Base-by-base conservation (phyloP, 2,329 filamentous ascomycete genomes). In the Onygenales sp. region DNA sequence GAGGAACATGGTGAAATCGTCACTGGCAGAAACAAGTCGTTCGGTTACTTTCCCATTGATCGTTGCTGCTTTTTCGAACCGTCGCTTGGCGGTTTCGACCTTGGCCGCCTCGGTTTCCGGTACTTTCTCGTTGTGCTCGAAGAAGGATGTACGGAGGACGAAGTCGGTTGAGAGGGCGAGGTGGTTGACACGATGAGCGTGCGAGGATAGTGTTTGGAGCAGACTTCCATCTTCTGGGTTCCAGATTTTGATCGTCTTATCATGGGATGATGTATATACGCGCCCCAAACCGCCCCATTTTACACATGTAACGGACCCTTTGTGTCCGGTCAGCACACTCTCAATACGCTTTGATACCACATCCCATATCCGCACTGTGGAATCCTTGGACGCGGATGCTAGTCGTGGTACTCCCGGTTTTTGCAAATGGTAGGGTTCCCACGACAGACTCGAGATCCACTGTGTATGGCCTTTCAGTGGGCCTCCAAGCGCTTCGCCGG, bases 171-270 rank as follows among this genome's bases (percentile, higher is more conserved):
- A 96, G 4, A 98, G 78, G 0, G 93, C 90, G 21, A 98, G 80
- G 65, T 96, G 89, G 66, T 98, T 98, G 33, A 98, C 88, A 83
- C 92, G 95, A 67, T 97, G 93, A 0, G 87, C 89, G 66, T 98
- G 94, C 1, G 86, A 78, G 17, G 81, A 82, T 7, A 97, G 75
- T 0, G 86, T 91, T 67, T 93, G 87, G 51, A 89, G 75, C 21
- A 96, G 75, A 2, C 84, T 89, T 33, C 92, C 93, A 58, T 86
- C 84, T 41, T 79, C 78, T 0, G 87, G 82, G 63, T 93, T 85
- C 91, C 92, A 98, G 4, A 96, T 82, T 61, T 92, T 90, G 61
- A 97, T 82, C 1, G 86, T 92, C 75, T 94, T 94, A 74, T 96
- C 92, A 66, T 95, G 90, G 36, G 88, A 94, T 17, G 82, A 82